Base-by-base conservation (phyloP, 495 filamentous ascomycete genomes). In the Lasiosphaeris hirsuta region DNA sequence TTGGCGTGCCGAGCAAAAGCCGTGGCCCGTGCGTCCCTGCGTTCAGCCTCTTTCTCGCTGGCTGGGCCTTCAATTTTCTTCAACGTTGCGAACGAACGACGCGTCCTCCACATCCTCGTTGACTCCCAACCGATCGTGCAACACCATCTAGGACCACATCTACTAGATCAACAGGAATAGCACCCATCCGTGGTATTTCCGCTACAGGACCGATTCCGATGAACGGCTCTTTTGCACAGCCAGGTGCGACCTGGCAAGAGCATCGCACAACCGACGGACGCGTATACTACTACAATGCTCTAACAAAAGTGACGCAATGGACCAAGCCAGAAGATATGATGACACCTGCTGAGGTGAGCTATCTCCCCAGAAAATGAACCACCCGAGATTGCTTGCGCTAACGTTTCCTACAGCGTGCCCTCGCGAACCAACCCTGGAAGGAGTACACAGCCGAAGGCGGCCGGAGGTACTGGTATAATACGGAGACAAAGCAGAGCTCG, bases 401-500 rank as follows among this genome's bases (percentile, higher is more conserved):
- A 59, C 50, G 10, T 15, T 37, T 15, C 17, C 18, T 43, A 23
- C 63, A 94, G 90, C 86, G 89, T 56, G 92, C 90, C 46, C 75
- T 96, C 36, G 80, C 87, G 44, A 86, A 86, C 60, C 88, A 92
- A 46, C 89, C 92, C 51, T 98, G 91, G 90, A 96, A 92, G 63
- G 92, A 96, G 71, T 91, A 96, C 63, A 90, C 88, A 10, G 83
- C 89, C 39, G 86, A 90, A 56, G 89, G 85, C 52, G 95, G 92
- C 19, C 82, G 87, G 62, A 90, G 93, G 66, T 98, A 98, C 69
- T 98, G 92, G 91, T 85, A 89, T 69, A 90, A 97, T 69, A 88
- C 85, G 3, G 88, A 96, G 67, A 93, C 85, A 38, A 93, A 94
- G 76, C 81, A 90, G 74, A 97, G 90, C 71, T 89, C 89, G 48